phyloP scores from a whole-genome alignment of 495 filamentous ascomycete genomes.

The Lindgomyces ingoldianus region DNA sequence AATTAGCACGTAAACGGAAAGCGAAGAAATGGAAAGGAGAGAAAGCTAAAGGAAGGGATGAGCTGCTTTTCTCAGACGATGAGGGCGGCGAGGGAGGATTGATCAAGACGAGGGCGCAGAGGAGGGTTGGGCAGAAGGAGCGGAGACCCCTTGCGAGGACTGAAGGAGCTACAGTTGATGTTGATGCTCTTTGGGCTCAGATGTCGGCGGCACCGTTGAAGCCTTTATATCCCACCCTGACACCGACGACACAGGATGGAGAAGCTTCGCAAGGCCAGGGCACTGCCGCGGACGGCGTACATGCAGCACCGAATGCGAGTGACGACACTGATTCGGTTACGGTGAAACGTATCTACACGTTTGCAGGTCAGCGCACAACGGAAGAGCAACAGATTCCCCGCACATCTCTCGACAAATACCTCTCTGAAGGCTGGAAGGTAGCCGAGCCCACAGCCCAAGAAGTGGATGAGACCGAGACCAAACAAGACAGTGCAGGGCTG shows the following conservation, averaged over 20 bases:
- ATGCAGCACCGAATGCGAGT: neutral
- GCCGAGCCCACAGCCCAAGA: constrained; percentile 43
- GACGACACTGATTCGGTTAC: constrained; percentile 62
- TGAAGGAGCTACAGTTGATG: constrained; percentile 77
- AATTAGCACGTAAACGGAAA: constrained; percentile 53
- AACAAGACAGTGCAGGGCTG: neutral
- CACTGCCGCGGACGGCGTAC: neutral
- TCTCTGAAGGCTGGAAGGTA: constrained; percentile 50
- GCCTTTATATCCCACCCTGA: neutral
- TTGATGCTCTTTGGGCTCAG: constrained; percentile 83
- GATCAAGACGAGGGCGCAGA: constrained; percentile 71
- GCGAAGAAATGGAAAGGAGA: constrained; percentile 51
- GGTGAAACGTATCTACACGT: constrained; percentile 86
- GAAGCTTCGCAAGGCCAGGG: constrained; percentile 2
- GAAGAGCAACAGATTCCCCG: constrained; percentile 79
- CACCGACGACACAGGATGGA: neutral
- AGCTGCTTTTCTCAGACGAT: constrained; percentile 35
- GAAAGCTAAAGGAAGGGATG: constrained; percentile 40
- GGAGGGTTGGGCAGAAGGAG: constrained; percentile 55
- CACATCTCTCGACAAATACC: constrained; percentile 76
- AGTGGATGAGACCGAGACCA: constrained; percentile 29
- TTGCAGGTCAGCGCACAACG: constrained; percentile 82
- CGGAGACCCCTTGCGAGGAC: constrained; percentile 61
- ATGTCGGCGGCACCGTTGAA: constrained; percentile 55
- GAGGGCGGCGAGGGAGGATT: constrained; percentile 74